phyloP scores from a whole-genome alignment of 2,329 filamentous ascomycete species.

The Beauveria rudraprayagi region DNA sequence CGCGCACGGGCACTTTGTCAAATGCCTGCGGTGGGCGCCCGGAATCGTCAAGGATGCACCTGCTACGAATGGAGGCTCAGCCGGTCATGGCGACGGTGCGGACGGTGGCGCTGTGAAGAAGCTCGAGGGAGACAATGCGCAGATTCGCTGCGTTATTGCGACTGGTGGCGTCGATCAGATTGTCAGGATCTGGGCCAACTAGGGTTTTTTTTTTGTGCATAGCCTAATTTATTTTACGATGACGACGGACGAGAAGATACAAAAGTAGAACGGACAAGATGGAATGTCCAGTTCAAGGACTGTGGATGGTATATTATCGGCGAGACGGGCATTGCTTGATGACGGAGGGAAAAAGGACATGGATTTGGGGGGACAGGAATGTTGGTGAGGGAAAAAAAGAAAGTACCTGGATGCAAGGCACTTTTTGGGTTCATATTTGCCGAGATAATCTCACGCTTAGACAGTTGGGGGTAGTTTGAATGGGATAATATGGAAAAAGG shows the following conservation, averaged over 20 bases:
- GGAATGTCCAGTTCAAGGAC: background rate
- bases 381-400: background rate
- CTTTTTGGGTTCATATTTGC: slow-evolving; percentile 11
- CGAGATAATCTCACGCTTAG: slow-evolving; percentile 10
- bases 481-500: background rate
- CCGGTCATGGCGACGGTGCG: slow-evolving; percentile 21
- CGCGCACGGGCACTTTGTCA: slow-evolving; percentile 77
- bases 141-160: slow-evolving; percentile 74
- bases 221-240: background rate
- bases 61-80: slow-evolving; percentile 17
- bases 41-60: slow-evolving; percentile 55
- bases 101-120: slow-evolving; percentile 37
- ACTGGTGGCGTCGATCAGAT: slow-evolving; percentile 77
- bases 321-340: background rate
- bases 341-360: background rate
- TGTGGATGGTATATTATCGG: background rate
- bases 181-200: slow-evolving; percentile 66
- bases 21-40: slow-evolving; percentile 81
- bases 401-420: background rate
- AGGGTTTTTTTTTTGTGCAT: background rate
- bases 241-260: background rate
- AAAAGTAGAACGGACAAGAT: background rate
- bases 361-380: background rate
- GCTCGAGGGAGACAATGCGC: slow-evolving; percentile 43
- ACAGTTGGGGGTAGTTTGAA: slow-evolving; percentile 6